These are phyloP conservation scores for Delphinella strobiligena DNA, from an alignment of 2,329 filamentous ascomycete genomes.

Conservation along the genomic window DNA sequence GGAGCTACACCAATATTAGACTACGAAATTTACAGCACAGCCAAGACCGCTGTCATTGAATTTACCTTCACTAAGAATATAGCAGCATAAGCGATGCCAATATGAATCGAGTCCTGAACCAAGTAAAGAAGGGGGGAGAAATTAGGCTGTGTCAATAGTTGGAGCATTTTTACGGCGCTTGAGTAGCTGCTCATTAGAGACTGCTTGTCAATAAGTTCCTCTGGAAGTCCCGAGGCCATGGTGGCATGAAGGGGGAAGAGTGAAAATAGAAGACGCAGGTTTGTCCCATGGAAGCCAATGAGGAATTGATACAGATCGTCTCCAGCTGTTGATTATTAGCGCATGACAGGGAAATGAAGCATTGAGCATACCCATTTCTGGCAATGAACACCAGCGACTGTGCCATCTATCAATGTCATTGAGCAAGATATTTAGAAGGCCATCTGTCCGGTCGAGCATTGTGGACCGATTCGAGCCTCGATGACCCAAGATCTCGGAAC, in stretches of 20 bases:
- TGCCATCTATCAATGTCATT: not conserved
- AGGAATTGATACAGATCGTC: conserved; percentile 16
- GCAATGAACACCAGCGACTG: not conserved
- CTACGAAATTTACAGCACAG: too few relatives aligned
- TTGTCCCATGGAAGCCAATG: conserved; percentile 27
- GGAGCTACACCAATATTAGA: conserved; percentile 8
- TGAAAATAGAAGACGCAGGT: conserved; percentile 25
- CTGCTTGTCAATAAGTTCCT: conserved; percentile 19
- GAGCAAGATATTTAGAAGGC: not conserved
- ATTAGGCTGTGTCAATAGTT: conserved; percentile 17
- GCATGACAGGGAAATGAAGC: not conserved
- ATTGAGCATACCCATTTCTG: not conserved
- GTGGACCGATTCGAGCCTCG: conserved; percentile 18
- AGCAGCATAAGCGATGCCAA: conserved; percentile 31
- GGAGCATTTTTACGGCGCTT: conserved; percentile 22
- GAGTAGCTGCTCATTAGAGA: conserved; percentile 23
- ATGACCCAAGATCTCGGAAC: conserved; percentile 22
- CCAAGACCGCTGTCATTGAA: too few relatives aligned
- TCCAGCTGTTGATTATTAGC: not conserved
- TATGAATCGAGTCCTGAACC: conserved; percentile 30
- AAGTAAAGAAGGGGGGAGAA: conserved; percentile 25
- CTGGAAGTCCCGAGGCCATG: conserved; percentile 22
- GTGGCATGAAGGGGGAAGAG: not conserved
- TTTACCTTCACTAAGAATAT: conserved; percentile 26
- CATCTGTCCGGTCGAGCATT: not conserved